phyloP scores from a whole-genome alignment of 306 rosid species.

The Trifolium fragiferum region DNA sequence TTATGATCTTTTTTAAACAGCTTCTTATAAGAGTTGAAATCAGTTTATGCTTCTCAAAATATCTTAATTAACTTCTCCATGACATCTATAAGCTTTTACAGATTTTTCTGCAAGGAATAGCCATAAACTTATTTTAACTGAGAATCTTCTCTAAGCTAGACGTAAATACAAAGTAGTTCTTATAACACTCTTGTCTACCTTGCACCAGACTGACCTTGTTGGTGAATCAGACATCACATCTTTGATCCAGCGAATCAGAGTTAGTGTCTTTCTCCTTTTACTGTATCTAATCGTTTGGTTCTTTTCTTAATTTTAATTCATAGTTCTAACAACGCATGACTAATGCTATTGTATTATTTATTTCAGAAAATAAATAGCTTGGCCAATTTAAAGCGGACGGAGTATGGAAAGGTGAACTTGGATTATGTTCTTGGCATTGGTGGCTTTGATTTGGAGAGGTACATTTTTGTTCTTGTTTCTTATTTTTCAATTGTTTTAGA shows the following conservation, averaged over 20 bases:
- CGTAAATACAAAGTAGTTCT: background rate
- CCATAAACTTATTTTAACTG: constrained; percentile 15
- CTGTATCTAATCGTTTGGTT: background rate
- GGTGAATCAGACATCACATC: constrained; percentile 74
- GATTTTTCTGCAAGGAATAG: background rate
- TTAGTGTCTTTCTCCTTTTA: constrained; percentile 46
- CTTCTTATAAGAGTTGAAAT: background rate
- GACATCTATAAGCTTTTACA: background rate
- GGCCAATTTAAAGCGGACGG: constrained; percentile 86
- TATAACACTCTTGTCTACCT: constrained; percentile 34
- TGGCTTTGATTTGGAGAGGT: constrained; percentile 99
- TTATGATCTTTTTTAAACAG: background rate
- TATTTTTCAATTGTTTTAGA: constrained; percentile 10
- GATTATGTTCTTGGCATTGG: constrained; percentile 98
- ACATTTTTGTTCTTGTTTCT: constrained; percentile 41
- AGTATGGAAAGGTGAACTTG: constrained; percentile 91
- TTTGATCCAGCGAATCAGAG: constrained; percentile 85
- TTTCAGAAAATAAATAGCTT: constrained; percentile 73
- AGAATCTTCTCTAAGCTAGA: background rate
- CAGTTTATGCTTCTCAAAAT: background rate
- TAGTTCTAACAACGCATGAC: constrained; percentile 35
- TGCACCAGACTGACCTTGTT: constrained; percentile 86
- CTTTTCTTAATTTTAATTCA: background rate
- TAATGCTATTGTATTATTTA: constrained; percentile 21
- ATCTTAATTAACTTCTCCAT: constrained; percentile 11